These are phyloP conservation scores for Teunomyces kruisii DNA, from an alignment of 805 yeast species.

Conservation along the genomic window DNA sequence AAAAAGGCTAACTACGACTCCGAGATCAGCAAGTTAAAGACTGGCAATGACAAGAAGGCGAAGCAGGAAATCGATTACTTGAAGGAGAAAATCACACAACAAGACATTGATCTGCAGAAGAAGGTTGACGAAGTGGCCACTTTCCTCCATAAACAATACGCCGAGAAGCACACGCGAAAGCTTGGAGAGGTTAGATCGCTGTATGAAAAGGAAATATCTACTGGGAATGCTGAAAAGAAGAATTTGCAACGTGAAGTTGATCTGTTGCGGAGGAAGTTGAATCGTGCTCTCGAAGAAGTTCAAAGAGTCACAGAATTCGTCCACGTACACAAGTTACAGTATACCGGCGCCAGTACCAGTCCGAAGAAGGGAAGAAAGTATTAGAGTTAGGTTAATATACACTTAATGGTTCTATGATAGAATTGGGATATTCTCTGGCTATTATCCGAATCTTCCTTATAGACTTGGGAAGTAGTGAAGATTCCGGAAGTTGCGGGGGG, in stretches of 20 bases:
- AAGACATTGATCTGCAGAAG: conserved; percentile 51
- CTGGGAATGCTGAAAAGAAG: conserved; percentile 11
- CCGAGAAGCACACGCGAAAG: conserved; percentile 74
- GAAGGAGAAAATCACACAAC: conserved; percentile 26
- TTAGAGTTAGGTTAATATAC: neutral
- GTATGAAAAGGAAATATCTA: conserved; percentile 12
- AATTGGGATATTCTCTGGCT: too few relatives aligned
- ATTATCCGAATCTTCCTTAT: too few relatives aligned
- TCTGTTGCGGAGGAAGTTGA: conserved; percentile 14
- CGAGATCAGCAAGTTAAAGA: conserved; percentile 10
- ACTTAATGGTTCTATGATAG: neutral
- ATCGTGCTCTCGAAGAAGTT: conserved; percentile 13
- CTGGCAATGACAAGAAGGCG: conserved; percentile 7
- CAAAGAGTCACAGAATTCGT: conserved; percentile 13
- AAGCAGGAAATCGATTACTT: conserved; percentile 16
- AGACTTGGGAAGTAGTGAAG: too few relatives aligned
- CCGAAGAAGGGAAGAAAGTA: conserved; percentile 4
- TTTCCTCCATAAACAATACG: conserved; percentile 69
- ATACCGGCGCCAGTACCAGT: conserved; percentile 6
- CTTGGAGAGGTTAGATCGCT: conserved; percentile 52
- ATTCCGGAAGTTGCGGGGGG: too few relatives aligned
- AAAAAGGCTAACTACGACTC: conserved; percentile 13
- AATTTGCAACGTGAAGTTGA: conserved; percentile 12
- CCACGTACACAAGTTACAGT: conserved; percentile 12
- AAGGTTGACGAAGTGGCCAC: conserved; percentile 64